Conservation (phyloP, 345 rosid species). For the Camelina hispida region DNA sequence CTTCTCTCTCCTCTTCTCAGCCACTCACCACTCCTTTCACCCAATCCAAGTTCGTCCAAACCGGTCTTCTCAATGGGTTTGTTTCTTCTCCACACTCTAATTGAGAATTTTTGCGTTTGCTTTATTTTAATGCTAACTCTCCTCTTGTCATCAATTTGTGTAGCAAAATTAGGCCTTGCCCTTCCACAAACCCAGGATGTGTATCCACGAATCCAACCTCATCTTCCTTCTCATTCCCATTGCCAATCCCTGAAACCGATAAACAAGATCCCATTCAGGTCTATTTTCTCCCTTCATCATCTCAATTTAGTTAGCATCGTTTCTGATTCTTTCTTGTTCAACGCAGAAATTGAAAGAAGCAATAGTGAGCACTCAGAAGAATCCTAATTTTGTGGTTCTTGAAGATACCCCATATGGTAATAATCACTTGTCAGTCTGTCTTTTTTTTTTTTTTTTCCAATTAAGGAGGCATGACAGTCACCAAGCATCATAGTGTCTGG, state of each 20-base stretch:
- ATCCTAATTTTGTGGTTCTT: slow-evolving; percentile 56
- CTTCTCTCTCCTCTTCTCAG: slow-evolving; percentile 62
- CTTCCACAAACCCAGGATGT: slow-evolving; percentile 88
- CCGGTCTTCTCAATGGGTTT: slow-evolving; percentile 81
- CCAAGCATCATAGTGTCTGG: background rate
- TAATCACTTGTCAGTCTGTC: slow-evolving; percentile 30
- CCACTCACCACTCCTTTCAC: slow-evolving; percentile 86
- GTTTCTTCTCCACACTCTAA: background rate
- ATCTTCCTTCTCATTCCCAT: slow-evolving; percentile 79
- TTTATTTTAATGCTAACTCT: background rate
- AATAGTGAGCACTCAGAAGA: slow-evolving; percentile 70
- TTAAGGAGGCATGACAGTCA: too few relatives aligned
- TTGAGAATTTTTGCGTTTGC: background rate
- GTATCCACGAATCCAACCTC: slow-evolving; percentile 88
- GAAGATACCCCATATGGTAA: slow-evolving; percentile 80
- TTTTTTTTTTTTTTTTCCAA: too few relatives aligned
- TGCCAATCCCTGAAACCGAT: slow-evolving; percentile 62
- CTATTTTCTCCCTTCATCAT: background rate
- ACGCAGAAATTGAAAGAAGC: slow-evolving; percentile 74
- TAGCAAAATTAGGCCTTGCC: slow-evolving; percentile 91
- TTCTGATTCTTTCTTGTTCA: background rate
- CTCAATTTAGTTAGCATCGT: background rate
- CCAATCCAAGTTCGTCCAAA: slow-evolving; percentile 73
- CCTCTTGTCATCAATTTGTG: background rate
- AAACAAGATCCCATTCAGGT: slow-evolving; percentile 64